Evolutionary conservation across 331 rosid genomes (phyloP).

Genomic region (Rosa hybrid): DNA sequence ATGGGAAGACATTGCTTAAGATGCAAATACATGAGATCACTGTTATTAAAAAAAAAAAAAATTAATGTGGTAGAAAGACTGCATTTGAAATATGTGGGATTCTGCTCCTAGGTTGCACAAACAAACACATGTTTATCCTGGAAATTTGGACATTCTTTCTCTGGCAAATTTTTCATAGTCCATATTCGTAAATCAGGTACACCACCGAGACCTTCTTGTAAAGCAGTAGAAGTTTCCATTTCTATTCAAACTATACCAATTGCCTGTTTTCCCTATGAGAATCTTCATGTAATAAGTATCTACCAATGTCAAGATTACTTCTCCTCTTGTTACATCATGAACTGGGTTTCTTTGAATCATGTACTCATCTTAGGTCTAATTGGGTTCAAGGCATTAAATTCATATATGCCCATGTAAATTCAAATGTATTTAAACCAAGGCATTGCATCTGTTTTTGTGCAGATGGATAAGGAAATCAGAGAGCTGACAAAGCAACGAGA

Average conservation of each 20-base stretch:
- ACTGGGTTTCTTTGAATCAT: neutral
- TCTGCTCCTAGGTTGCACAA: neutral
- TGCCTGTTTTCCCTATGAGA: neutral
- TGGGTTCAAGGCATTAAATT: neutral
- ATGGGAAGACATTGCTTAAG: neutral
- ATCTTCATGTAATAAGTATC: neutral
- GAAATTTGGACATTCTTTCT: neutral
- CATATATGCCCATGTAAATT: neutral
- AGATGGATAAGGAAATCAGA: conserved; percentile 89
- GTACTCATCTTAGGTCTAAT: conserved; percentile 5
- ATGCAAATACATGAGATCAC: neutral
- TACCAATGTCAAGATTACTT: neutral
- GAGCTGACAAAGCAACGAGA: conserved; percentile 88
- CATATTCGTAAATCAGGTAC: neutral
- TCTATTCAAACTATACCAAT: neutral
- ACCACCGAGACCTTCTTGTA: neutral
- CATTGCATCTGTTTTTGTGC: conserved; percentile 12
- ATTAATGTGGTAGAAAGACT: neutral
- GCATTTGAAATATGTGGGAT: neutral
- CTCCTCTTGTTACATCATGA: neutral
- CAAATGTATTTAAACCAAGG: conserved; percentile 17
- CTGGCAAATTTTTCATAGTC: neutral
- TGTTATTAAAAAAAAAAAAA: neutral
- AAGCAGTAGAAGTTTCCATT: neutral
- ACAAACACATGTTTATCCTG: neutral